phyloP scores from a whole-genome alignment of 306 rosid genomes.

The Dalbergia oliveri region DNA sequence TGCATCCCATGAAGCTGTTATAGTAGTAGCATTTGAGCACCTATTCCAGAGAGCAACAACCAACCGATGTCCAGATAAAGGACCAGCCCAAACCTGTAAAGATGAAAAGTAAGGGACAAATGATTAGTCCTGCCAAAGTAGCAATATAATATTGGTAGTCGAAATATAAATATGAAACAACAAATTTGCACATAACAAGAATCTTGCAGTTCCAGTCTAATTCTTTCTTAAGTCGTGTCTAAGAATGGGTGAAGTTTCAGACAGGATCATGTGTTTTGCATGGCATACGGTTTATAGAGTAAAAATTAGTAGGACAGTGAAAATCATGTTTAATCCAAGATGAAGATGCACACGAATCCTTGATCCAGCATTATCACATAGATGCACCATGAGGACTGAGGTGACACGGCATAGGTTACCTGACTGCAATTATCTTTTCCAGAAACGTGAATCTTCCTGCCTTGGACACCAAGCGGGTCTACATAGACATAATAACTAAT shows the following conservation, averaged over 20 bases:
- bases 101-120: conserved; percentile 5
- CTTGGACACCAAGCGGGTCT: conserved; percentile 95
- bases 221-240: conserved; percentile 6
- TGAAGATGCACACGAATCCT: background rate
- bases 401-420: conserved; percentile 58
- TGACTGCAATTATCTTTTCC: conserved; percentile 75
- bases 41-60: conserved; percentile 92
- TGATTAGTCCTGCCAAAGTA: conserved; percentile 3
- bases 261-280: background rate
- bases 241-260: background rate
- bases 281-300: background rate
- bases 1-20: conserved; percentile 71
- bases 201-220: conserved; percentile 3
- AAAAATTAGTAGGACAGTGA: conserved; percentile 34
- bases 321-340: conserved; percentile 31
- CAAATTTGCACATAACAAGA: conserved; percentile 21
- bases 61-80: conserved; percentile 73
- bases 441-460: conserved; percentile 76
- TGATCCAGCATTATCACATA: conserved; percentile 28
- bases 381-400: conserved; percentile 18
- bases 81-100: conserved; percentile 96
- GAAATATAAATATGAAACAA: conserved; percentile 8
- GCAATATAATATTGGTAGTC: conserved; percentile 12
- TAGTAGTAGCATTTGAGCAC: conserved; percentile 62
- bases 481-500: conserved; percentile 45